These are phyloP conservation scores for Cutaneotrichosporon sp. DNA, from an alignment of 1,284 basidiomycete species.

Conservation along the genomic window DNA sequence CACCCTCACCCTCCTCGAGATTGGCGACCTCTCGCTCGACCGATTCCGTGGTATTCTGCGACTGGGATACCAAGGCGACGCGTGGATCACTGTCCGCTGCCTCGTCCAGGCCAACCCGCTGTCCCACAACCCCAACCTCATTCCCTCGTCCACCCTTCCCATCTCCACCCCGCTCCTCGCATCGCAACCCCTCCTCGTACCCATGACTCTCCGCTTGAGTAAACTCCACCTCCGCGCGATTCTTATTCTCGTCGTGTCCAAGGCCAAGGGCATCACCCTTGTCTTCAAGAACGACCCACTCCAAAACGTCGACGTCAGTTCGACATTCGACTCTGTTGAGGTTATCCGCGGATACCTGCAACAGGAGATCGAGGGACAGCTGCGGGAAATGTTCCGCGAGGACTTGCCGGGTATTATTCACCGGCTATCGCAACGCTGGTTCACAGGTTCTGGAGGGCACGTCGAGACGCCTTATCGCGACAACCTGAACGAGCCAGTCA, in stretches of 20 bases:
- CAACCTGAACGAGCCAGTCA: constrained; percentile 15
- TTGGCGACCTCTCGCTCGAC: constrained; percentile 91
- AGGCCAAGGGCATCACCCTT: constrained; percentile 94
- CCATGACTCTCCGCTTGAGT: constrained; percentile 96
- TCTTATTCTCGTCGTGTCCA: constrained; percentile 94
- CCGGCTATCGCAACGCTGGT: constrained; percentile 88
- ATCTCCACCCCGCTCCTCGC: constrained; percentile 76
- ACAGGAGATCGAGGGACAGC: constrained; percentile 91
- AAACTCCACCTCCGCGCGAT: constrained; percentile 91
- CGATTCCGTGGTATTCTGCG: constrained; percentile 97
- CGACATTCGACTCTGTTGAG: constrained; percentile 95
- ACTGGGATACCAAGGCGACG: constrained; percentile 91
- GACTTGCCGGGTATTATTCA: constrained; percentile 97
- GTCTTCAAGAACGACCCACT: constrained; percentile 99
- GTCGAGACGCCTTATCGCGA: constrained; percentile 47
- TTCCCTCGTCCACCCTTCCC: constrained; percentile 68
- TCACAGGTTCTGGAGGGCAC: constrained; percentile 44
- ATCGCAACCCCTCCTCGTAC: constrained; percentile 87
- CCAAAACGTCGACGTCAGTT: constrained; percentile 94
- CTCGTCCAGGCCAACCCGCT: constrained; percentile 67
- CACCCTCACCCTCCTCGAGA: constrained; percentile 93
- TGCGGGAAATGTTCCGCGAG: constrained; percentile 96
- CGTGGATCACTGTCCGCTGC: constrained; percentile 89
- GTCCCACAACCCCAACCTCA: constrained; percentile 73
- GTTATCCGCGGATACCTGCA: constrained; percentile 97